A percentile compares a stretch with the other conserved stretches of the same genome.
Conservation (phyloP, 2,329 filamentous ascomycete species). For the Penicillium sp. region DNA sequence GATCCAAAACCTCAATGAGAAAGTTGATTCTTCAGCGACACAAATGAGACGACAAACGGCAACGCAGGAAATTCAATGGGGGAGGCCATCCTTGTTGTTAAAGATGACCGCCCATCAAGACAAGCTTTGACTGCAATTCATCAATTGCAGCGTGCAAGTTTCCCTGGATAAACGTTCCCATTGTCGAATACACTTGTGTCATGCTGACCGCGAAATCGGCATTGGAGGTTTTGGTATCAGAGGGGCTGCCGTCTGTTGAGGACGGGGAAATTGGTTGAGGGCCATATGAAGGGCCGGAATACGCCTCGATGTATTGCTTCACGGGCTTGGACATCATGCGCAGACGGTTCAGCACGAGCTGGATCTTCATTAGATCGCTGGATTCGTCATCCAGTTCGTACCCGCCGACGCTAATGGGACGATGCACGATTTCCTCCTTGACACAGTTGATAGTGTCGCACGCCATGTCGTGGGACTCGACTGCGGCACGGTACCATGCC, state of each 20-base stretch:
- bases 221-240: constrained; percentile 6
- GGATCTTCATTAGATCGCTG: constrained; percentile 13
- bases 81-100: background rate
- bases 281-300: background rate
- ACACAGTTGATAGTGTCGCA: constrained; percentile 1
- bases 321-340: constrained; percentile 15
- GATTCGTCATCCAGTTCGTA: constrained; percentile 16
- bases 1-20: background rate
- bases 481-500: constrained; percentile 15
- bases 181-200: constrained; percentile 10
- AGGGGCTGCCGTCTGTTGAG: constrained; percentile 7
- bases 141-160: constrained; percentile 11
- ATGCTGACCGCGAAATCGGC: constrained; percentile 2
- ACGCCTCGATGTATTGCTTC: constrained; percentile 8
- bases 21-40: background rate
- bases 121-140: constrained; percentile 13
- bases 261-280: constrained; percentile 1
- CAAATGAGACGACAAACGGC: background rate
- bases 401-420: constrained; percentile 13
- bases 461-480: constrained; percentile 1
- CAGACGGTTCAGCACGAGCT: constrained; percentile 13
- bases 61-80: background rate
- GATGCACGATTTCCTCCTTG: constrained; percentile 14
- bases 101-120: constrained; percentile 8
- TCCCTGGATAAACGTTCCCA: constrained; percentile 12